Percentiles rank a stretch among this genome's conserved stretches.
phyloP scores from a whole-genome alignment of 1,139 yeast species.

The Zygoascus meyerae region DNA sequence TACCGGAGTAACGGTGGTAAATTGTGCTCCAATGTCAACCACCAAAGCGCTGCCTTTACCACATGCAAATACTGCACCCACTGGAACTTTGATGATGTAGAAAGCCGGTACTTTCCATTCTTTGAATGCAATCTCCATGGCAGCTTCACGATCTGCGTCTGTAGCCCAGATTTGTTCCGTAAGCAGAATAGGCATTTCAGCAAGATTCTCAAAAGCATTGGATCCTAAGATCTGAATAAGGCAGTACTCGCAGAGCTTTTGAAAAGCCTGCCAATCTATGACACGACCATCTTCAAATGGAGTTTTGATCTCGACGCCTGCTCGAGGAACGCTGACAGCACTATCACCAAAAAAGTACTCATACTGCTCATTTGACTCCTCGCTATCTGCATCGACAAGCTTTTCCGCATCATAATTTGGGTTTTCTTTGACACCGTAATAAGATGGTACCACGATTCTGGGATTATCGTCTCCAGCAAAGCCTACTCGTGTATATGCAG shows the following conservation, averaged over 20 bases:
- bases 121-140: conserved; percentile 74
- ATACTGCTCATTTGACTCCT: conserved; percentile 9
- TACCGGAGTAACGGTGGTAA: conserved; percentile 82
- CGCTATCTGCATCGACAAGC: conserved; percentile 17
- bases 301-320: conserved; percentile 31
- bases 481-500: conserved; percentile 76
- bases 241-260: conserved; percentile 35
- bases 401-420: conserved; percentile 20
- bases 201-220: conserved; percentile 41
- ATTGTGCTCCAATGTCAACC: conserved; percentile 87
- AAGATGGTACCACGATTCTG: conserved; percentile 64
- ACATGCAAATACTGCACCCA: conserved; percentile 86
- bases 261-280: conserved; percentile 43
- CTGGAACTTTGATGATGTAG: conserved; percentile 78
- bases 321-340: conserved; percentile 29
- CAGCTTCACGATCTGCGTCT: conserved; percentile 57
- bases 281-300: conserved; percentile 36
- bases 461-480: conserved; percentile 95
- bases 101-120: conserved; percentile 75
- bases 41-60: conserved; percentile 92
- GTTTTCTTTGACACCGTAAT: conserved; percentile 25
- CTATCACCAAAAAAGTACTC: conserved; percentile 31
- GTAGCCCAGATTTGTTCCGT: conserved; percentile 89
- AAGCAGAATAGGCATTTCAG: conserved; percentile 68
- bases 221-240: conserved; percentile 35